Evolutionary conservation across 1,284 basidiomycete genomes (phyloP).

Genomic region (Agaricales sp.): DNA sequence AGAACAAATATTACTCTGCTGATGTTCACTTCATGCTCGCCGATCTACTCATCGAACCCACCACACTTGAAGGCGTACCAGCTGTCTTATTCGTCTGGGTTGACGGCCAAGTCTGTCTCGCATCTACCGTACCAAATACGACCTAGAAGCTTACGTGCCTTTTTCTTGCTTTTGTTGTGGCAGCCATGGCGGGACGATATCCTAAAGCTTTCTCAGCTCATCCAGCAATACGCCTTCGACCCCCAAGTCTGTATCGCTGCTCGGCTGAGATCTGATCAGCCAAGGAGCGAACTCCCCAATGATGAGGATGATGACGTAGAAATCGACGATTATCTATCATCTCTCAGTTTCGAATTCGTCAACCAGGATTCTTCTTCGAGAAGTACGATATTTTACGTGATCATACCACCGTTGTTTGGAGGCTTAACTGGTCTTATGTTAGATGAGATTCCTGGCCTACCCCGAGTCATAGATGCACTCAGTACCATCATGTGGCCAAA

Average conservation of each 20-base stretch:
- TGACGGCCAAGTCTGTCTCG: conserved; percentile 45
- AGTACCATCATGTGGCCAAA: conserved; percentile 83
- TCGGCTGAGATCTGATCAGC: conserved; percentile 24
- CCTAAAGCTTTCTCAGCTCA: conserved; percentile 32
- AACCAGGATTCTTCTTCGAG: conserved; percentile 17
- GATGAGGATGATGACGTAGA: conserved; percentile 21
- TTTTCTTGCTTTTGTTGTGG: conserved; percentile 5
- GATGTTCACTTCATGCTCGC: conserved; percentile 58
- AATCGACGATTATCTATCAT: conserved; percentile 54
- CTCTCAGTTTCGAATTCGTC: conserved; percentile 66
- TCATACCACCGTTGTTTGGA: conserved; percentile 9
- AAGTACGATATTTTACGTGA: conserved; percentile 12
- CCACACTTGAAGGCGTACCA: conserved; percentile 36
- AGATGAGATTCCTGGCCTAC: conserved; percentile 48
- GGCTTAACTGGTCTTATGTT: conserved; percentile 2
- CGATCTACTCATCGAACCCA: conserved; percentile 26
- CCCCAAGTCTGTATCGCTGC: conserved; percentile 67
- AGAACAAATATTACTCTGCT: conserved; percentile 81
- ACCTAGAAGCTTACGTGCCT: conserved; percentile 8
- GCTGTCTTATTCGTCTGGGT: conserved; percentile 66
- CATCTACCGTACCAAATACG: conserved; percentile 7
- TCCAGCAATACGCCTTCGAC: conserved; percentile 31
- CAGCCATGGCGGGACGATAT: conserved; percentile 38
- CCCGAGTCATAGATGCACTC: conserved; percentile 63
- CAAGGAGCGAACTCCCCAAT: conserved; percentile 8